A percentile compares a stretch with the other conserved stretches of the same genome.
Conservation (phyloP, 2,329 filamentous ascomycete species). For the Talaromyces atroroseus region DNA sequence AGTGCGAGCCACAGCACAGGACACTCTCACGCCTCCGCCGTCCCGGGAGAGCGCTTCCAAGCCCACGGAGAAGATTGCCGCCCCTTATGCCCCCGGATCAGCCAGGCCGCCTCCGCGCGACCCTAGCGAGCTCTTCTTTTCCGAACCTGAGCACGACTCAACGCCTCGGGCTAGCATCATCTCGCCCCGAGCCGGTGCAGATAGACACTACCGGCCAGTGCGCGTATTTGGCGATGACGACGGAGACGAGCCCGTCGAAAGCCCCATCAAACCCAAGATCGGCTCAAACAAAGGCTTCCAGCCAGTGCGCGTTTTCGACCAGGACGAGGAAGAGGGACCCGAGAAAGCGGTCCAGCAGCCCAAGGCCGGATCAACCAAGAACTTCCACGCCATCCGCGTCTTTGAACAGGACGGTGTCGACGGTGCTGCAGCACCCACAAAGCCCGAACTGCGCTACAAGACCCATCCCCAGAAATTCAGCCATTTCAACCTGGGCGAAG, state of each 20-base stretch:
- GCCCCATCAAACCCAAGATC: constrained; percentile 39
- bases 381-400: constrained; percentile 58
- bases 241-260: constrained; percentile 21
- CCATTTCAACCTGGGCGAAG: constrained; percentile 48
- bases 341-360: constrained; percentile 36
- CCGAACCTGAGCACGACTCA: constrained; percentile 34
- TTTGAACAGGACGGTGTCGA: constrained; percentile 53
- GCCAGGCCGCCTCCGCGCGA: constrained; percentile 65
- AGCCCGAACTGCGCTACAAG: constrained; percentile 42
- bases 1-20: constrained; percentile 28
- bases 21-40: constrained; percentile 12
- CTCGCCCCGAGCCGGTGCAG: constrained; percentile 16
- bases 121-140: constrained; percentile 63
- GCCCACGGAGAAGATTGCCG: background rate
- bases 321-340: constrained; percentile 20
- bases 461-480: constrained; percentile 48
- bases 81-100: constrained; percentile 40
- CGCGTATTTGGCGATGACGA: constrained; percentile 16
- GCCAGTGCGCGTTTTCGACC: constrained; percentile 52
- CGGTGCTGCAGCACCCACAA: constrained; percentile 43
- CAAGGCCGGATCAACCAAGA: constrained; percentile 55
- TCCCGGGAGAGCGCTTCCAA: background rate
- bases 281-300: constrained; percentile 48
- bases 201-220: constrained; percentile 12
- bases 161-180: constrained; percentile 12